These are phyloP conservation scores for Pleurotus salmoneostramineus DNA, from an alignment of 768 basidiomycete species.

Conservation along the genomic window DNA sequence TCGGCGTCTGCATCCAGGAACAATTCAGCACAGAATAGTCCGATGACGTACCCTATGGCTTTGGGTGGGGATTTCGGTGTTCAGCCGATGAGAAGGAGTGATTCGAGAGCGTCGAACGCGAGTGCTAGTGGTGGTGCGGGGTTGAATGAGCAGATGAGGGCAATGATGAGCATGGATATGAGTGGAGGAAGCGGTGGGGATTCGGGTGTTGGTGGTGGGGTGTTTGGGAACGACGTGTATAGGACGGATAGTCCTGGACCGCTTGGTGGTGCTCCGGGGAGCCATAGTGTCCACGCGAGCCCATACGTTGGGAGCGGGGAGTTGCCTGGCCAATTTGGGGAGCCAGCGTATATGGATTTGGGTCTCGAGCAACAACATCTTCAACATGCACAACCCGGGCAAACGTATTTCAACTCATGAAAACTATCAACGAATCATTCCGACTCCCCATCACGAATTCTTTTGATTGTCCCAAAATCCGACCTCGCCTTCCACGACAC, in stretches of 20 bases:
- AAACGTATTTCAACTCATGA: neutral
- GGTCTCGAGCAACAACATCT: constrained; percentile 8
- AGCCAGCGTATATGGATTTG: constrained; percentile 14
- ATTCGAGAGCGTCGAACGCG: constrained; percentile 31
- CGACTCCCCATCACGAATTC: too few relatives aligned
- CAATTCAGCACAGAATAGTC: constrained; percentile 42
- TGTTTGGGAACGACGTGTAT: constrained; percentile 23
- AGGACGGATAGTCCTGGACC: constrained; percentile 39
- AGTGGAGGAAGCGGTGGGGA: constrained; percentile 13
- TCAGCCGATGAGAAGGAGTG: constrained; percentile 22
- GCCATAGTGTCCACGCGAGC: constrained; percentile 11
- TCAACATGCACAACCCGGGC: neutral
- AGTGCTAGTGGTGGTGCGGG: constrained; percentile 19
- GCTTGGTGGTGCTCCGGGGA: constrained; percentile 15
- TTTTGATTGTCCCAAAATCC: too few relatives aligned
- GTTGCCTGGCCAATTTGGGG: constrained; percentile 12
- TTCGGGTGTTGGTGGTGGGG: constrained; percentile 2
- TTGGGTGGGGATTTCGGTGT: constrained; percentile 28
- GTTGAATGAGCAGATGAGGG: constrained; percentile 41
- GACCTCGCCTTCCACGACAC: too few relatives aligned
- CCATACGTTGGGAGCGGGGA: constrained; percentile 14
- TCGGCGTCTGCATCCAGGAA: constrained; percentile 28
- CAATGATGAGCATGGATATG: constrained; percentile 35
- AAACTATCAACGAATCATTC: too few relatives aligned
- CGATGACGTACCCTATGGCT: constrained; percentile 35